Conservation (phyloP, 225 moss, liverwort and hornwort genomes). For the Sphagnum tenellum region DNA sequence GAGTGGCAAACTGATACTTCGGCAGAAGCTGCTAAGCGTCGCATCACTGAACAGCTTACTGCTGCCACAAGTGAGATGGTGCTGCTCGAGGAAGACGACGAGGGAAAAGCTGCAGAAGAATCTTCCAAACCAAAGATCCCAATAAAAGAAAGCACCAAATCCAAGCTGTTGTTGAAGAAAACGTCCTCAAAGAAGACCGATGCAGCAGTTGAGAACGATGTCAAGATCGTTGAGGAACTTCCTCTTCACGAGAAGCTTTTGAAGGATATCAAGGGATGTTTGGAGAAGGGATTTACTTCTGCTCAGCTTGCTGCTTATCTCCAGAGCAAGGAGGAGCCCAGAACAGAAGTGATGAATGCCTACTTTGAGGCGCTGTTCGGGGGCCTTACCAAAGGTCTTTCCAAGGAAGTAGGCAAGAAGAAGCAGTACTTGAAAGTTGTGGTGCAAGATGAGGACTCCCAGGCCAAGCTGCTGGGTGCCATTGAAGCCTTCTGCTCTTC, state of each 20-base stretch:
- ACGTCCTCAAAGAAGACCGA: constrained; percentile 64
- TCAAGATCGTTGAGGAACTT: constrained; percentile 33
- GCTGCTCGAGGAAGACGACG: constrained; percentile 18
- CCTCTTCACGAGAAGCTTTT: constrained; percentile 49
- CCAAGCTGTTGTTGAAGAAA: constrained; percentile 51
- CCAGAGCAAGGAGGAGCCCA: constrained; percentile 34
- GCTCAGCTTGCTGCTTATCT: constrained; percentile 45
- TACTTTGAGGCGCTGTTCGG: constrained; percentile 74
- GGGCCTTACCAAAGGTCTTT: constrained; percentile 69
- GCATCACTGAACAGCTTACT: constrained; percentile 10
- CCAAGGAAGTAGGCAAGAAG: constrained; percentile 73
- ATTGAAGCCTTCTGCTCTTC: constrained; percentile 51
- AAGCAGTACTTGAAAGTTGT: constrained; percentile 41
- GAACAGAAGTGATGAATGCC: constrained; percentile 58
- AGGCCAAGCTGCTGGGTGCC: constrained; percentile 45
- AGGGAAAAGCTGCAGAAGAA: constrained; percentile 24
- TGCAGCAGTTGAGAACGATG: constrained; percentile 18
- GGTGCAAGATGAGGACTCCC: constrained; percentile 49
- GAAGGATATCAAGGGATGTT: constrained; percentile 54
- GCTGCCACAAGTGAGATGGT: constrained; percentile 12
- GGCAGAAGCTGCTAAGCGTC: constrained; percentile 8
- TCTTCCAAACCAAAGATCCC: constrained; percentile 48
- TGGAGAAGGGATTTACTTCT: constrained; percentile 60
- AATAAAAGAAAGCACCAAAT: constrained; percentile 30
- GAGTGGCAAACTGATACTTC: constrained; percentile 13